Evolutionary conservation across 306 rosid genomes (phyloP).

Genomic region (Sindora glabra): DNA sequence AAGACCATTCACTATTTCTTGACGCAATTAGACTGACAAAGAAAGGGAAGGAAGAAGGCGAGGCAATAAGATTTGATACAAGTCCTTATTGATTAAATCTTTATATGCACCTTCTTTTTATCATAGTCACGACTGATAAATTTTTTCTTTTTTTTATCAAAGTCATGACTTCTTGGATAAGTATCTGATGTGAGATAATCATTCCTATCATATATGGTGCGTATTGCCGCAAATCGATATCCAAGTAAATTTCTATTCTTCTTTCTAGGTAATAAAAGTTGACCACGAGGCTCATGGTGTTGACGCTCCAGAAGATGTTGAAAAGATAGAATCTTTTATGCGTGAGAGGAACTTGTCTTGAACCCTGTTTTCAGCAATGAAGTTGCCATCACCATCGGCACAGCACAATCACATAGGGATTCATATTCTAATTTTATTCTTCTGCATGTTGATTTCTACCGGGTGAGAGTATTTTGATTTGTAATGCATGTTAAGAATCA

Average conservation of each 20-base stretch:
- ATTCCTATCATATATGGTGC: too few species aligned
- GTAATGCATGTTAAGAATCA: background rate
- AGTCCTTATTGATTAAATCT: too few species aligned
- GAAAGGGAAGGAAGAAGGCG: too few species aligned
- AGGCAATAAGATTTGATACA: too few species aligned
- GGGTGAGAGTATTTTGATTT: background rate
- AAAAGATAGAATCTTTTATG: constrained; percentile 74
- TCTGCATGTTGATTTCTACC: constrained; percentile 1
- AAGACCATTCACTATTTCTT: too few species aligned
- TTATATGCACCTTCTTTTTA: too few species aligned
- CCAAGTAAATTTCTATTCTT: constrained; percentile 1
- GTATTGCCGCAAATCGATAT: too few species aligned
- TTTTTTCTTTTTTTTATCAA: too few species aligned
- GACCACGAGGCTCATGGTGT: constrained; percentile 95
- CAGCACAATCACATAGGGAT: background rate
- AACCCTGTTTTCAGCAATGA: constrained; percentile 4
- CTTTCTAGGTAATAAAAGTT: constrained; percentile 74
- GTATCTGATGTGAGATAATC: too few species aligned
- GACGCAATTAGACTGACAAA: too few species aligned
- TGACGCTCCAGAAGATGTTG: constrained; percentile 85
- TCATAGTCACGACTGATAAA: too few species aligned
- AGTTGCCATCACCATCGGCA: background rate
- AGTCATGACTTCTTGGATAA: too few species aligned
- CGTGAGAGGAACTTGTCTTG: constrained; percentile 60
- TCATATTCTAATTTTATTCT: background rate